phyloP scores from a whole-genome alignment of 768 basidiomycete species.

The Udeniomyces megalosporus region DNA sequence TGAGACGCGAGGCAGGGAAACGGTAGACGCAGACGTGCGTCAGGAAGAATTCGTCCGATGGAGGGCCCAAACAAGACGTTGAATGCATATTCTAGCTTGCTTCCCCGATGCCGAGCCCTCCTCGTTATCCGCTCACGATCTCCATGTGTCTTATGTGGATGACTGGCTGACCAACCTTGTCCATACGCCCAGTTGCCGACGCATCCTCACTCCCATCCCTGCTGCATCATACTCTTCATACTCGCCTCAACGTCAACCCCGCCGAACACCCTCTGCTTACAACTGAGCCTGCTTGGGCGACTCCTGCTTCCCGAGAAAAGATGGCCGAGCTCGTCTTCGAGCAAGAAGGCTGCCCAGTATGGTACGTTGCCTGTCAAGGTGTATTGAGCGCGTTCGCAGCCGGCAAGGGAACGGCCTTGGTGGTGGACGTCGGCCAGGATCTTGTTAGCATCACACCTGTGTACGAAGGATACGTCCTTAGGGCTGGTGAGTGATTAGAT shows the following conservation, averaged over 20 bases:
- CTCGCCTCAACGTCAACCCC: constrained; percentile 59
- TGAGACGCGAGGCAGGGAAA: not conserved
- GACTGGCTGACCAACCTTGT: not conserved
- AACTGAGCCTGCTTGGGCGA: constrained; percentile 95
- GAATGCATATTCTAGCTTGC: too few relatives aligned
- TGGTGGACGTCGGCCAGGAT: constrained; percentile 82
- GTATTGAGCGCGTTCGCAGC: constrained; percentile 95
- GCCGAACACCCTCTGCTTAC: constrained; percentile 80
- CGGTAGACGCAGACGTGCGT: not conserved
- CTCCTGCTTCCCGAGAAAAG: constrained; percentile 72
- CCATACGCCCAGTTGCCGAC: constrained; percentile 22
- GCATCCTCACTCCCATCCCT: constrained; percentile 26
- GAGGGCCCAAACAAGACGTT: too few relatives aligned
- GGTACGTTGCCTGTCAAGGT: constrained; percentile 88
- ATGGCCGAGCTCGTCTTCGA: constrained; percentile 98
- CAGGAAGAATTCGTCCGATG: too few relatives aligned
- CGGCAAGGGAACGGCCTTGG: constrained; percentile 90
- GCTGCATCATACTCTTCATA: constrained; percentile 32
- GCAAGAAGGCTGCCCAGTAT: constrained; percentile 82
- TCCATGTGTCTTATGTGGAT: constrained; percentile 47
- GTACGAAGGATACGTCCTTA: constrained; percentile 89
- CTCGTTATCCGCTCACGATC: too few relatives aligned
- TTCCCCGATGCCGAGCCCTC: too few relatives aligned
- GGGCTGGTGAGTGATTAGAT: constrained; percentile 53
- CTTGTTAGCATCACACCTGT: constrained; percentile 86